phyloP scores from a whole-genome alignment of 257 asterid genomes.

The Capsicum baccatum region DNA sequence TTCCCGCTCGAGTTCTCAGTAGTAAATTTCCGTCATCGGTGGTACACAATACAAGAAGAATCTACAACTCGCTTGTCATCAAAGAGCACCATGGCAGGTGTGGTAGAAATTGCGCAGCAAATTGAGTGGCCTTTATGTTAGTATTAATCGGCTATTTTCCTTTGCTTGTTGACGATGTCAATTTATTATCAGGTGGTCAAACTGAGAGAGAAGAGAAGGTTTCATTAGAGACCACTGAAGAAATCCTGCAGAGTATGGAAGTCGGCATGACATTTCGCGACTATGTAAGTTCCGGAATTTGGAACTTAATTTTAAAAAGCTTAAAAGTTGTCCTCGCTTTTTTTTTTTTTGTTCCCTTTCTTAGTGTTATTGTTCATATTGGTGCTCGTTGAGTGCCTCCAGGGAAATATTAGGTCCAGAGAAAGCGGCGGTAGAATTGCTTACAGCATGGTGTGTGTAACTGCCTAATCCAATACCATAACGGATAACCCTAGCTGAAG shows the following conservation, averaged over 20 bases:
- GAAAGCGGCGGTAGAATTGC: neutral
- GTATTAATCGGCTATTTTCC: neutral
- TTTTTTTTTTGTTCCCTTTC: neutral
- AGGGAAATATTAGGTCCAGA: neutral
- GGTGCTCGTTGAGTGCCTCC: neutral
- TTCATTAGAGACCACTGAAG: slow-evolving; percentile 83
- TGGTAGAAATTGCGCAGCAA: neutral
- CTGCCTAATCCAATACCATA: neutral
- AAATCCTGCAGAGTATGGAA: slow-evolving; percentile 95
- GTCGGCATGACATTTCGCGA: slow-evolving; percentile 97
- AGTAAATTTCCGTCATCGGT: neutral
- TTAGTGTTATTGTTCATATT: slow-evolving; percentile 4
- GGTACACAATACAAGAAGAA: neutral
- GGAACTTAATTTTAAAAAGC: neutral
- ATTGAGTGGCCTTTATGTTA: neutral
- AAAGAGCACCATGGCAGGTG: slow-evolving; percentile 42
- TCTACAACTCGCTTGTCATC: neutral
- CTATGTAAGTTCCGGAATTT: slow-evolving; percentile 52
- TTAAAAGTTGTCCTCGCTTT: neutral
- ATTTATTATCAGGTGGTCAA: slow-evolving; percentile 57
- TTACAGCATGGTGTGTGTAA: neutral
- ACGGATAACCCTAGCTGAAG: neutral
- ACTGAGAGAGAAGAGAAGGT: slow-evolving; percentile 80
- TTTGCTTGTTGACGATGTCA: neutral
- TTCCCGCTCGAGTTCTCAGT: neutral